Percentiles rank a stretch among this genome's conserved stretches.
Evolutionary conservation across 805 yeast genomes (phyloP).

Genomic region (Barnettozyma californica): DNA sequence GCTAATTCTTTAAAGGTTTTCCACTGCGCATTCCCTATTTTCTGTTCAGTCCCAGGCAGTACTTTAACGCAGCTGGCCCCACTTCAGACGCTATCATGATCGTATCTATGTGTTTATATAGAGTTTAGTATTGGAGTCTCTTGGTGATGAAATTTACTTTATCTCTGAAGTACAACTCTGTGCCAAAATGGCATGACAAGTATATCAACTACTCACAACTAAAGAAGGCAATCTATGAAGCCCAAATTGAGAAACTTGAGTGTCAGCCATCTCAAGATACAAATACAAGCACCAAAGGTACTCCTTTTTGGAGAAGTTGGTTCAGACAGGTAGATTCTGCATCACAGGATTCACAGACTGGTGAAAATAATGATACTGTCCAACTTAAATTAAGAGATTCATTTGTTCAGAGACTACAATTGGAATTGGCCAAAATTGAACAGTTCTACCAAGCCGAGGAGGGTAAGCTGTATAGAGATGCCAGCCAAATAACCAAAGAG

Average conservation of each 20-base stretch:
- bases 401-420: not conserved
- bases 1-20: no score
- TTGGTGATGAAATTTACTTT: not conserved
- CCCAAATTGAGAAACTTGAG: not conserved
- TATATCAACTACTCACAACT: not conserved
- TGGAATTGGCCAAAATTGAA: not conserved
- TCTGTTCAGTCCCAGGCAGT: no score
- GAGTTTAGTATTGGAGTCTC: not conserved
- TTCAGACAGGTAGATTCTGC: not conserved
- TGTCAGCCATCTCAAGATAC: not conserved
- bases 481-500: not conserved
- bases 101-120: no score
- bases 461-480: not conserved
- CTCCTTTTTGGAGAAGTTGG: not conserved
- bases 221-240: not conserved
- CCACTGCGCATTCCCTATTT: no score
- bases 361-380: not conserved
- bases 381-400: not conserved
- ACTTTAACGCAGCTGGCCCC: no score
- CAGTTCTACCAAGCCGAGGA: not conserved
- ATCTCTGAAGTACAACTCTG: not conserved
- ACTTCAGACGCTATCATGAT: no score
- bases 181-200: not conserved
- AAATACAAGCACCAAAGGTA: not conserved
- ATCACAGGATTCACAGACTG: not conserved